Percentiles rank a stretch among this genome's conserved stretches.
Conservation (phyloP, 2,329 filamentous ascomycete species). For the Knufia fluminis region DNA sequence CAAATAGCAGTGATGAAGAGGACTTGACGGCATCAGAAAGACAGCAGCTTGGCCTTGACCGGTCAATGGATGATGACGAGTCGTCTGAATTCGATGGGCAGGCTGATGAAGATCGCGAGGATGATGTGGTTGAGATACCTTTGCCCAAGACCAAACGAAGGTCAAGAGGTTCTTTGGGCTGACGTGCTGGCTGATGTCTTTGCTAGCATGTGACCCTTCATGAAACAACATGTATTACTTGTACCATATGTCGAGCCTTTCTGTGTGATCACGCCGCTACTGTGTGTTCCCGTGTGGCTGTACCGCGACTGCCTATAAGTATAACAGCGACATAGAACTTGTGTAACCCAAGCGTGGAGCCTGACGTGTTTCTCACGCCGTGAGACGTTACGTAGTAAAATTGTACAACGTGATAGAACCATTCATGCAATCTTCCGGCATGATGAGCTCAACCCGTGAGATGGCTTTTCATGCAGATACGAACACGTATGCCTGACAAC, state of each 20-base stretch:
- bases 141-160: slow-evolving; percentile 30
- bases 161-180: slow-evolving; percentile 10
- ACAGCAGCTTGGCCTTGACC: slow-evolving; percentile 14
- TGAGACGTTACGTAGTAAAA: too few relatives aligned
- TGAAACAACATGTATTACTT: slow-evolving; percentile 1
- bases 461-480: too few relatives aligned
- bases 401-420: too few relatives aligned
- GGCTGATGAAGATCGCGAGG: slow-evolving; percentile 21
- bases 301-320: too few relatives aligned
- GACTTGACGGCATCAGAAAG: slow-evolving; percentile 18
- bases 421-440: too few relatives aligned
- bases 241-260: neutral
- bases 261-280: neutral
- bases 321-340: too few relatives aligned
- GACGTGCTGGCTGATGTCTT: neutral
- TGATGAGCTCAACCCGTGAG: too few relatives aligned
- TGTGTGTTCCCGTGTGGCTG: too few relatives aligned
- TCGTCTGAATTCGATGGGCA: slow-evolving; percentile 23
- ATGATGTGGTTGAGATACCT: slow-evolving; percentile 35
- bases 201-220: neutral
- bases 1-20: slow-evolving; percentile 24
- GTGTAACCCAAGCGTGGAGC: too few relatives aligned
- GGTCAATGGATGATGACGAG: slow-evolving; percentile 18
- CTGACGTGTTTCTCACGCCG: too few relatives aligned
- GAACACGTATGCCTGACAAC: too few relatives aligned